Conservation (phyloP, 2,329 filamentous ascomycete genomes). For the Scedosporium boydii region DNA sequence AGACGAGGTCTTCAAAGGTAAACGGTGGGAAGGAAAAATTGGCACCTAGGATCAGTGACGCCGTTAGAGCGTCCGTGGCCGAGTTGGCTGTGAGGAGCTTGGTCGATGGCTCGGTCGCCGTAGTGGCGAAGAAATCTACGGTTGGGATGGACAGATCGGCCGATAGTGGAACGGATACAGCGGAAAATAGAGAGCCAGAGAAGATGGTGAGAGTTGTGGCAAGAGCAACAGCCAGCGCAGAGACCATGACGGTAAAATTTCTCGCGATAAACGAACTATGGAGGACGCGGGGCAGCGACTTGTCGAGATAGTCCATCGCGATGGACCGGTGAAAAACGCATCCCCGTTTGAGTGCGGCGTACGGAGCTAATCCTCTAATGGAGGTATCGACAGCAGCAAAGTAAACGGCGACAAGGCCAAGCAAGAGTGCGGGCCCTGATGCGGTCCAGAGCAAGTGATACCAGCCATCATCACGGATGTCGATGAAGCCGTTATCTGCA, state of each 20-base stretch:
- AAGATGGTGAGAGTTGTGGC: conserved; percentile 21
- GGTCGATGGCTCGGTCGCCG: conserved; percentile 4
- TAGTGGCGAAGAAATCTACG: conserved; percentile 21
- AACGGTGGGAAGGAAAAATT: conserved; percentile 25
- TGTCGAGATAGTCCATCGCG: conserved; percentile 22
- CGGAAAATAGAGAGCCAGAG: conserved; percentile 22
- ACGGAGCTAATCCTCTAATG: conserved; percentile 23
- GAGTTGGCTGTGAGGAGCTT: conserved; percentile 5
- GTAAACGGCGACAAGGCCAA: conserved; percentile 20
- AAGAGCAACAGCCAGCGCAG: conserved; percentile 17
- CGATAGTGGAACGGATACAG: conserved; percentile 15
- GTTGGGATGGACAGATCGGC: conserved; percentile 15
- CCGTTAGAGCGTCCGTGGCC: conserved; percentile 19
- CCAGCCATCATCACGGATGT: conserved; percentile 17
- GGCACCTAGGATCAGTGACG: conserved; percentile 23
- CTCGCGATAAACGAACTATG: conserved; percentile 10
- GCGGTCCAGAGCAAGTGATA: conserved; percentile 26
- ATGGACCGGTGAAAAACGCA: conserved; percentile 20
- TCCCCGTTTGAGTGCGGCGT: conserved; percentile 17
- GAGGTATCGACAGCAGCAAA: conserved; percentile 21
- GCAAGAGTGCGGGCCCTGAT: conserved; percentile 18
- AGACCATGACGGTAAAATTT: conserved; percentile 18
- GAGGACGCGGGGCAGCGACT: conserved; percentile 2
- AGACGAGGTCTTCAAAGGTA: conserved; percentile 22
- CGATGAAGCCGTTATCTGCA: conserved; percentile 18